These are phyloP conservation scores for Astragalus membranaceus DNA, from an alignment of 306 rosid genomes.

Conservation along the genomic window DNA sequence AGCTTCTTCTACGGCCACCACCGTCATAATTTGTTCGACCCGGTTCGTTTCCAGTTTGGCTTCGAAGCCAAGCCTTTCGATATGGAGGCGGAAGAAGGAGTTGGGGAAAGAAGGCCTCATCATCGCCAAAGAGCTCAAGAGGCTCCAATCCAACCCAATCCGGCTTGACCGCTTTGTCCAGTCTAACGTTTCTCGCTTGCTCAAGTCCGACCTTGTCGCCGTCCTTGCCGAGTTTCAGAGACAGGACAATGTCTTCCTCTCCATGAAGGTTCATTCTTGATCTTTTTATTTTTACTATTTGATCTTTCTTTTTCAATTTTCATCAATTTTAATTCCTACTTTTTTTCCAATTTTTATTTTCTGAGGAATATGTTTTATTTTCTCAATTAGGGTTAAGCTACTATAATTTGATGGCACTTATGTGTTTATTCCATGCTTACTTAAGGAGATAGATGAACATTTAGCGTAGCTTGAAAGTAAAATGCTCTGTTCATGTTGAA, in stretches of 20 bases:
- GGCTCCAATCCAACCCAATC: slow-evolving; percentile 47
- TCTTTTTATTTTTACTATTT: background rate
- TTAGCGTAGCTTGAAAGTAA: background rate
- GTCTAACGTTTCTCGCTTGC: slow-evolving; percentile 74
- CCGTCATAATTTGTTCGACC: background rate
- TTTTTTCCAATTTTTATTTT: background rate
- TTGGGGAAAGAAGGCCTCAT: slow-evolving; percentile 82
- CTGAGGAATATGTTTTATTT: background rate
- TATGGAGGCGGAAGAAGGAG: slow-evolving; percentile 95
- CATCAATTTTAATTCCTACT: background rate
- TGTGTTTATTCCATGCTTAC: background rate
- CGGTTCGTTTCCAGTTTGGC: slow-evolving; percentile 32
- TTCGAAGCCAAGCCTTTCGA: slow-evolving; percentile 81
- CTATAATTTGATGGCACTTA: background rate
- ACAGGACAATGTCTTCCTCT: slow-evolving; percentile 71
- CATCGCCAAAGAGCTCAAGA: slow-evolving; percentile 71
- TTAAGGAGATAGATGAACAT: background rate
- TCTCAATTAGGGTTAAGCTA: background rate
- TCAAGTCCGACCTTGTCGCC: slow-evolving; percentile 77
- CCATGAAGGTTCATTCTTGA: slow-evolving; percentile 48
- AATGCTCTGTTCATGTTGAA: background rate
- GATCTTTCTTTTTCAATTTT: background rate
- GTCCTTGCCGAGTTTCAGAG: slow-evolving; percentile 73
- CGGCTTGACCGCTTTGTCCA: slow-evolving; percentile 64
- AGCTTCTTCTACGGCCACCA: background rate